Conservation (phyloP, 176 grass and related monocot species). For the Musa troglodytarum region DNA sequence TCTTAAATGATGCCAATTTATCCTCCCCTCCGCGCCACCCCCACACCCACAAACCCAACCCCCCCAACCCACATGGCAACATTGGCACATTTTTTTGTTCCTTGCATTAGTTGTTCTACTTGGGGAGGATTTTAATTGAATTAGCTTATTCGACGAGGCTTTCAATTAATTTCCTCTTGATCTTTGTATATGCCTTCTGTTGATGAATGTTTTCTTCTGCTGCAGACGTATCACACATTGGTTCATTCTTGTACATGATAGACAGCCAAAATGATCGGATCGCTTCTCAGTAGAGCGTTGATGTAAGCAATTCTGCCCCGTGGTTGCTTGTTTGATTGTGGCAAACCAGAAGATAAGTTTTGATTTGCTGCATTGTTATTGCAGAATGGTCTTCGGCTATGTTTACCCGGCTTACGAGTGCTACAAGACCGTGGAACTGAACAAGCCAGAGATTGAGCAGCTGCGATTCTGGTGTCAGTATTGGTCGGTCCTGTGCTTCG, state of each 20-base stretch:
- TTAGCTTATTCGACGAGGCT: too few species aligned
- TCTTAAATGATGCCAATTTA: too few species aligned
- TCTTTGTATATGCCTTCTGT: background rate
- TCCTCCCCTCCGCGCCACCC: too few species aligned
- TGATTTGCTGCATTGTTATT: background rate
- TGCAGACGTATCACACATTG: background rate
- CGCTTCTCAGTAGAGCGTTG: slow-evolving; percentile 51
- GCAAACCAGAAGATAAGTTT: background rate
- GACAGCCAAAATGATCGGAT: slow-evolving; percentile 36
- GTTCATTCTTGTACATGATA: background rate
- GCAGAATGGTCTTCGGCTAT: slow-evolving; percentile 78
- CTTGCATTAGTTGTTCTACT: too few species aligned
- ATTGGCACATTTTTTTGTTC: too few species aligned
- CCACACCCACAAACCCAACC: too few species aligned
- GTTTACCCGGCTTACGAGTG: slow-evolving; percentile 86
- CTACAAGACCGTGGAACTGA: slow-evolving; percentile 78
- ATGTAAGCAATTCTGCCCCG: slow-evolving; percentile 31
- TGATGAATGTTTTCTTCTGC: background rate
- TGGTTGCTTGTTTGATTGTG: slow-evolving; percentile 9
- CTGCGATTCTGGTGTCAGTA: slow-evolving; percentile 96
- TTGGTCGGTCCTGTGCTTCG: slow-evolving; percentile 36
- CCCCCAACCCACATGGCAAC: too few species aligned
- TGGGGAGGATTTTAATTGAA: too few species aligned
- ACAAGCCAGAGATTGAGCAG: slow-evolving; percentile 68
- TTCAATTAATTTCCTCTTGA: background rate